A percentile compares a stretch with the other conserved stretches of the same genome.
Conservation (phyloP, 2,329 filamentous ascomycete genomes). For the Clarireedia sp. region DNA sequence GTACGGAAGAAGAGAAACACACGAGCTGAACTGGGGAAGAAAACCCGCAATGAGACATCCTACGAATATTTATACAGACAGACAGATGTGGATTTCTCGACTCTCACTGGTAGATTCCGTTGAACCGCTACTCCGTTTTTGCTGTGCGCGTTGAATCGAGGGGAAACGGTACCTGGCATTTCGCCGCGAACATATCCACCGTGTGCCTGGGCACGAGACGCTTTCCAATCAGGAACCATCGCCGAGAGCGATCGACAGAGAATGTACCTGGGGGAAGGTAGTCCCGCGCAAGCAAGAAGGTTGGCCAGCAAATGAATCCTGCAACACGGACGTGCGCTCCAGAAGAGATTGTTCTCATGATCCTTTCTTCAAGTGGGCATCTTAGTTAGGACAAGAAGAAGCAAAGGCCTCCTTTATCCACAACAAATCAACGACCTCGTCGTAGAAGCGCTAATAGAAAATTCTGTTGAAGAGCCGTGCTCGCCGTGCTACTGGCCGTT, state of each 20-base stretch:
- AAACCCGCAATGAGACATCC: background rate
- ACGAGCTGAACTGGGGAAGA: conserved; percentile 1
- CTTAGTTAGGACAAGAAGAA: background rate
- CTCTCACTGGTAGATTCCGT: too few species aligned
- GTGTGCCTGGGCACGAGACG: background rate
- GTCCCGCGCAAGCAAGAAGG: background rate
- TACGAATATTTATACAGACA: background rate
- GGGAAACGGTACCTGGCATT: background rate
- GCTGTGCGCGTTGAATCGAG: background rate
- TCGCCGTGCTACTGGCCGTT: too few species aligned
- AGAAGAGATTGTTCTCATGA: background rate
- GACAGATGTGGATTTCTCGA: too few species aligned
- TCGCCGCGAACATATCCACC: background rate
- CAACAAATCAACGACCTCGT: background rate
- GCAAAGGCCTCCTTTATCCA: background rate
- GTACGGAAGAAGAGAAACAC: background rate
- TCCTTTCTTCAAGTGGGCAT: background rate
- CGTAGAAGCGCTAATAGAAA: too few species aligned
- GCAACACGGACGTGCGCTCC: background rate
- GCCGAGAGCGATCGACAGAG: background rate
- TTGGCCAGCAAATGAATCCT: too few species aligned
- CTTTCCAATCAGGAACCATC: background rate
- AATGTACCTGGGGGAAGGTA: background rate
- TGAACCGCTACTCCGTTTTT: too few species aligned
- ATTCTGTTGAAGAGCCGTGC: too few species aligned